Evolutionary conservation across 257 asterid species (phyloP).

Genomic region (Primulina tabacum): DNA sequence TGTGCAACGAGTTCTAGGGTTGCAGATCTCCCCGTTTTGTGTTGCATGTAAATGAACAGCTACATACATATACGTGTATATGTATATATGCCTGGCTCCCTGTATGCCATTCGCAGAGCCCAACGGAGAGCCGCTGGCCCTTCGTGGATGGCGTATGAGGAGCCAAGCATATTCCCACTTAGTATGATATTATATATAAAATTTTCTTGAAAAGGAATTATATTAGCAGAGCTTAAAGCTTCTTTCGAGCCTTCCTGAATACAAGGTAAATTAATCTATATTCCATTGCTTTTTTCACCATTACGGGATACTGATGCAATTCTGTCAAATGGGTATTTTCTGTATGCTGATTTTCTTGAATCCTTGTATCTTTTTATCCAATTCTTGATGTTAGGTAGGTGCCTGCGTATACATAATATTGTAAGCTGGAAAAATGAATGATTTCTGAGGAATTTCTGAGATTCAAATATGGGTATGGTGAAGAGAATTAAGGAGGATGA

Average conservation of each 20-base stretch:
- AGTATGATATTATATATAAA: background rate
- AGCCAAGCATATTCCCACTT: constrained; percentile 84
- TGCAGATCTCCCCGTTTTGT: background rate
- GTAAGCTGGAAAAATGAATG: background rate
- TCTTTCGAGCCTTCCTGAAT: background rate
- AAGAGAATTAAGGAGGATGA: background rate
- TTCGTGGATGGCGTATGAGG: constrained; percentile 99
- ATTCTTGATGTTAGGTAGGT: background rate
- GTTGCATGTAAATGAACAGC: background rate
- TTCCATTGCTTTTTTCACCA: background rate
- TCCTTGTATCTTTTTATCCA: too few species aligned
- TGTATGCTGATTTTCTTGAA: background rate
- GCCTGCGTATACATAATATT: too few species aligned
- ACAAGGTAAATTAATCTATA: constrained; percentile 27
- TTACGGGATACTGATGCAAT: background rate
- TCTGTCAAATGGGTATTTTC: background rate
- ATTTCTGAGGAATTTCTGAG: background rate
- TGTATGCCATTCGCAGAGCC: constrained; percentile 97
- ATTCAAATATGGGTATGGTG: background rate
- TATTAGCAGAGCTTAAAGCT: background rate
- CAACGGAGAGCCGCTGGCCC: constrained; percentile 66
- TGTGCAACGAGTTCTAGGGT: constrained; percentile 5
- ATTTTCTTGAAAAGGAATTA: background rate
- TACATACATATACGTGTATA: constrained; percentile 11
- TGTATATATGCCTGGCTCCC: constrained; percentile 99